phyloP scores from a whole-genome alignment of 768 basidiomycete genomes.

The Mycena vitilis region DNA sequence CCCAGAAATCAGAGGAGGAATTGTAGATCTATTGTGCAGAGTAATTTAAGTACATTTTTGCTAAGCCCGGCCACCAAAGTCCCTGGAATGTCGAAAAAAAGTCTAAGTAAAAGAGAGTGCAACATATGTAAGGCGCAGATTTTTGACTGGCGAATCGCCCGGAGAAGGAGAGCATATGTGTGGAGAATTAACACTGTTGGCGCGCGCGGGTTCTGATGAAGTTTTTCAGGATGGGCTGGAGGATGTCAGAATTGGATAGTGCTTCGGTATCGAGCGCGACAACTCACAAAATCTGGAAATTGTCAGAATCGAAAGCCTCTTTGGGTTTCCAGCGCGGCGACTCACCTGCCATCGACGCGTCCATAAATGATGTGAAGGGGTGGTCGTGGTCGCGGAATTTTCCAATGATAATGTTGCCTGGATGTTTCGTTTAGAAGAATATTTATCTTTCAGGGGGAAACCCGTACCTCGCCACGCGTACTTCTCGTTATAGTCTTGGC shows the following conservation, averaged over 20 bases:
- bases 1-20: slow-evolving; percentile 36
- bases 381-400: slow-evolving; percentile 65
- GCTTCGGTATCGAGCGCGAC: no score
- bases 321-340: no score
- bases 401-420: slow-evolving; percentile 77
- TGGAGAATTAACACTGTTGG: slow-evolving; percentile 18
- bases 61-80: not conserved
- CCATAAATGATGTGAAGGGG: slow-evolving; percentile 69
- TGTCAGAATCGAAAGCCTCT: no score
- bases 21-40: slow-evolving; percentile 28
- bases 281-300: no score
- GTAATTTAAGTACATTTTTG: slow-evolving; percentile 28
- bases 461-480: slow-evolving; percentile 71
- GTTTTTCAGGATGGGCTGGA: slow-evolving; percentile 83
- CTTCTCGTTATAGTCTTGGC: slow-evolving; percentile 66
- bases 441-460: not conserved
- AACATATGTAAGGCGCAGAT: slow-evolving; percentile 2
- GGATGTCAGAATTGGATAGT: no score
- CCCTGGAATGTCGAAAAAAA: not conserved
- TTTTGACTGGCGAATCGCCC: slow-evolving; percentile 14
- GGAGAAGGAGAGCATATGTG: slow-evolving; percentile 16
- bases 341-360: slow-evolving; percentile 80
- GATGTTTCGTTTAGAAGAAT: not conserved
- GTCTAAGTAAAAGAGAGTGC: not conserved
- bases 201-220: slow-evolving; percentile 75